These are phyloP conservation scores for Dinochytrium kinnereticum DNA, from an alignment of 371 early-diverging fungal species.

Conservation along the genomic window DNA sequence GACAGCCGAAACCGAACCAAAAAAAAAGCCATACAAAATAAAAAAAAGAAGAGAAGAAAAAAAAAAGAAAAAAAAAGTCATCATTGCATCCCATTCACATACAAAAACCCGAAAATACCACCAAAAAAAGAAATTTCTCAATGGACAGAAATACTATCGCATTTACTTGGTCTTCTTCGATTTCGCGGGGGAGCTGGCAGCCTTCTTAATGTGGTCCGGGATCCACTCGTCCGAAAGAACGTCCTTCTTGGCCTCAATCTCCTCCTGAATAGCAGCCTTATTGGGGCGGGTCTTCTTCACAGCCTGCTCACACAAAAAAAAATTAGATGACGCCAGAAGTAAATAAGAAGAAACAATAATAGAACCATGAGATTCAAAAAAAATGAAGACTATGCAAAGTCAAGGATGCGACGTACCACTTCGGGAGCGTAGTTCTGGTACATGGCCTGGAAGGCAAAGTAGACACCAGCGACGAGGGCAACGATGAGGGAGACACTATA, in stretches of 20 bases:
- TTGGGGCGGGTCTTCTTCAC: slow-evolving; percentile 24
- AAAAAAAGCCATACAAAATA: too few species aligned
- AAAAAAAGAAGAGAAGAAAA: too few species aligned
- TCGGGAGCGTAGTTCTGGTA: slow-evolving; percentile 12
- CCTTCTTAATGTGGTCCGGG: slow-evolving; percentile 36
- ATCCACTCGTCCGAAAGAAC: slow-evolving; percentile 37
- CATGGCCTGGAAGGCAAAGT: slow-evolving; percentile 13
- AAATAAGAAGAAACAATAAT: background rate
- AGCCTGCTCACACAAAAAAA: background rate
- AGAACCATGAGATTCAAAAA: background rate
- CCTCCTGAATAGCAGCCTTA: slow-evolving; percentile 27
- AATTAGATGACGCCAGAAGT: background rate
- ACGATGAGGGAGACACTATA: slow-evolving; percentile 27
- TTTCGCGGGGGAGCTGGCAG: slow-evolving; percentile 8
- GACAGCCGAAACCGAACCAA: too few species aligned
- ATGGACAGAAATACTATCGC: background rate
- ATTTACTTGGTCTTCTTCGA: slow-evolving; percentile 22
- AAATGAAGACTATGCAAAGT: background rate
- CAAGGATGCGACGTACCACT: slow-evolving; percentile 1
- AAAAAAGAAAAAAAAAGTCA: background rate
- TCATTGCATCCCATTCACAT: background rate
- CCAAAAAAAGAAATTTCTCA: background rate
- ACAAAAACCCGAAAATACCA: background rate
- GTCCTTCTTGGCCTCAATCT: slow-evolving; percentile 34
- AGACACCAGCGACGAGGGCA: slow-evolving; percentile 20